Evolutionary conservation across 2,329 filamentous ascomycete genomes (phyloP), one percentile per base, ranked within the genome.

Genomic region (Pezicula carpinea): DNA sequence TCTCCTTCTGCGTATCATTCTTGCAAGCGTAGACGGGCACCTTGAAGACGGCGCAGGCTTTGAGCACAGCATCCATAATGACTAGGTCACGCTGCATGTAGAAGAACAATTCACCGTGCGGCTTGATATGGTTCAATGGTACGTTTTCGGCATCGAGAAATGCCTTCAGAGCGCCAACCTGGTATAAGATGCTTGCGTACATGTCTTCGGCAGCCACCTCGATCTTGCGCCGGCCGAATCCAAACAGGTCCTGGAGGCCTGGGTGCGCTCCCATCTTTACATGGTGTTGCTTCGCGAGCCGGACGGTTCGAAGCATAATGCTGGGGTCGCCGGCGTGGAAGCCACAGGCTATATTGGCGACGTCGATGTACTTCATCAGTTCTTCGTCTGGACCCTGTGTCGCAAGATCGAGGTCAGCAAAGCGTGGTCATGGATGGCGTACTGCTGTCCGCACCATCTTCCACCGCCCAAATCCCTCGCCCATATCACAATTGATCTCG

Each of bases 291-390:
- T 82, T 83, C 64, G 77, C 81, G 15, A 74, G 67, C 7, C 66
- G 68, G 10, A 84, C 74, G 0, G 80, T 84, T 47, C 78, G 68
- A 39, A 74, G 66, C 80, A 85, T 85, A 44, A 83, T 80, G n/a
- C 78, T 58, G 0, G 81, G 80, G 50, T 85, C 82, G 35, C 79
- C 76, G 23, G 72, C 76, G 50, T 80, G 77, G 51, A 77, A 78
- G 1, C 77, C 78, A 57, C 79, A 84, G 7, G 80, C 80, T 21
- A 84, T 66, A 54, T 83, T 83, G n/a, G 79, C 80, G 56, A 77
- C 73, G 58, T 83, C 79, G 53, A 83, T 80, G 34, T 80, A 64
- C 2, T 75, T 75, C 49, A 84, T 77, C 13, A 84, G 64, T 46
- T 83, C 77, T 42, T 78, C 73, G 52, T 83, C 80, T 4, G 79